Conservation (phyloP, 2,329 filamentous ascomycete genomes). For the Aspergillus aculeatinus region DNA sequence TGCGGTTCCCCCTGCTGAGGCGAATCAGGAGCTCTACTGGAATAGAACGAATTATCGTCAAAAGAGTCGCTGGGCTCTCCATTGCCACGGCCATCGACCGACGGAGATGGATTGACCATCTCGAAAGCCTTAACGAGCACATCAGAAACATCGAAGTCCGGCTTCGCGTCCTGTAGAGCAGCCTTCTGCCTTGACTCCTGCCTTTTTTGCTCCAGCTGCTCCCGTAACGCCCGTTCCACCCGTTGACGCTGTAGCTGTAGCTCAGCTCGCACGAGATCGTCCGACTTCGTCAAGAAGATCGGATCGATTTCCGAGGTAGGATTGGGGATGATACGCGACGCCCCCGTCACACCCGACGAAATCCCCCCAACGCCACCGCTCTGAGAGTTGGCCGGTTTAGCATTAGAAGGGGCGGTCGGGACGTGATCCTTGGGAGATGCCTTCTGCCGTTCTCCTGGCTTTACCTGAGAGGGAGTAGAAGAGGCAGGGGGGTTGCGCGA, state of each 20-base stretch:
- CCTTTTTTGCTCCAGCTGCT: slow-evolving; percentile 70
- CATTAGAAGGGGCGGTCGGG: slow-evolving; percentile 17
- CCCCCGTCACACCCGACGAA: slow-evolving; percentile 23
- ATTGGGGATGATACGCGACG: slow-evolving; percentile 44
- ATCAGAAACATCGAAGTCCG: slow-evolving; percentile 69
- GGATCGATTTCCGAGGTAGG: slow-evolving; percentile 72
- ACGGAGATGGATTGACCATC: slow-evolving; percentile 68
- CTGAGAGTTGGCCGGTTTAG: slow-evolving; percentile 22
- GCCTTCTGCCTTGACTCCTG: slow-evolving; percentile 51
- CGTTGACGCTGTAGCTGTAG: slow-evolving; percentile 75
- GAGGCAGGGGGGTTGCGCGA: slow-evolving; percentile 34
- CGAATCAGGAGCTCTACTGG: slow-evolving; percentile 82
- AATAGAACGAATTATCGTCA: slow-evolving; percentile 95
- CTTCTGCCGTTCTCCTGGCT: slow-evolving; percentile 21
- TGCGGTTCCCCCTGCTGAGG: slow-evolving; percentile 47
- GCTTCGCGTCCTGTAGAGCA: slow-evolving; percentile 52
- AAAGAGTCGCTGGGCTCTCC: slow-evolving; percentile 74
- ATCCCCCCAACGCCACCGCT: slow-evolving; percentile 20
- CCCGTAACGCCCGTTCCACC: slow-evolving; percentile 73
- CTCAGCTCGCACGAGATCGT: slow-evolving; percentile 79
- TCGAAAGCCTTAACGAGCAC: slow-evolving; percentile 70
- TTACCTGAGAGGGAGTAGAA: slow-evolving; percentile 29
- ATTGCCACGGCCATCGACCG: slow-evolving; percentile 53
- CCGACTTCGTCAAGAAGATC: slow-evolving; percentile 81
- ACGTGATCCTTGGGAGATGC: slow-evolving; percentile 19